phyloP scores from a whole-genome alignment of 495 filamentous ascomycete genomes.

The Parmelia sp. region DNA sequence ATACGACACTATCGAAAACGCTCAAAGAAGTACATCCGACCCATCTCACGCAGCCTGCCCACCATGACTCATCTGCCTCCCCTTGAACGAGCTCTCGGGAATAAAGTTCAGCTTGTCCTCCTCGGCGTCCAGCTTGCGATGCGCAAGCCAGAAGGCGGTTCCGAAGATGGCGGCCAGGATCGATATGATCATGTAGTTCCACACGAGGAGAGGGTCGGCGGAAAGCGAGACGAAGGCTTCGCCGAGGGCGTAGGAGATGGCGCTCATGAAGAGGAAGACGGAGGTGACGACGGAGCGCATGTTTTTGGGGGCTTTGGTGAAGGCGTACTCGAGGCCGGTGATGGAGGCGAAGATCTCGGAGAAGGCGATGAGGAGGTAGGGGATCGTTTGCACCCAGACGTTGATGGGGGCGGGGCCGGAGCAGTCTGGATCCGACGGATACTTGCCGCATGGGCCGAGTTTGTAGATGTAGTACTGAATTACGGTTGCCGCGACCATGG shows the following conservation, averaged over 20 bases:
- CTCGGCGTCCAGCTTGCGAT: slow-evolving; percentile 12
- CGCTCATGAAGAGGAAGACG: slow-evolving; percentile 34
- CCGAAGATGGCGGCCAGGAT: slow-evolving; percentile 33
- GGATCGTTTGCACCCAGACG: slow-evolving; percentile 56
- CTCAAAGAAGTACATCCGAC: neutral
- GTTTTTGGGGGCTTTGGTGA: slow-evolving; percentile 69
- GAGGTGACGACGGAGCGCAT: slow-evolving; percentile 48
- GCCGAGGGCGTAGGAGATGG: slow-evolving; percentile 35
- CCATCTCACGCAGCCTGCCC: slow-evolving; percentile 4
- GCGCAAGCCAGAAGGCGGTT: slow-evolving; percentile 36
- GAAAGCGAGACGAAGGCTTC: slow-evolving; percentile 38
- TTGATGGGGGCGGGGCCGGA: slow-evolving; percentile 39
- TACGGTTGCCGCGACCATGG: slow-evolving; percentile 60
- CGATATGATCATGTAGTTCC: slow-evolving; percentile 26
- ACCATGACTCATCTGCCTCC: slow-evolving; percentile 12
- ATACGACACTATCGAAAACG: neutral
- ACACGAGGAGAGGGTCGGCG: slow-evolving; percentile 33
- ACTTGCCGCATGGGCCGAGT: slow-evolving; percentile 47
- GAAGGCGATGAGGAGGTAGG: slow-evolving; percentile 61
- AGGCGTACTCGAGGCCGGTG: slow-evolving; percentile 65
- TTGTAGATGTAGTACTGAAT: slow-evolving; percentile 67
- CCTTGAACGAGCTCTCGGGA: slow-evolving; percentile 19
- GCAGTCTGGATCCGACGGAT: slow-evolving; percentile 40
- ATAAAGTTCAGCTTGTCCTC: slow-evolving; percentile 19
- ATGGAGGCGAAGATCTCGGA: slow-evolving; percentile 66